Evolutionary conservation across 306 rosid genomes (phyloP).

Genomic region (Dryas alaskensis): DNA sequence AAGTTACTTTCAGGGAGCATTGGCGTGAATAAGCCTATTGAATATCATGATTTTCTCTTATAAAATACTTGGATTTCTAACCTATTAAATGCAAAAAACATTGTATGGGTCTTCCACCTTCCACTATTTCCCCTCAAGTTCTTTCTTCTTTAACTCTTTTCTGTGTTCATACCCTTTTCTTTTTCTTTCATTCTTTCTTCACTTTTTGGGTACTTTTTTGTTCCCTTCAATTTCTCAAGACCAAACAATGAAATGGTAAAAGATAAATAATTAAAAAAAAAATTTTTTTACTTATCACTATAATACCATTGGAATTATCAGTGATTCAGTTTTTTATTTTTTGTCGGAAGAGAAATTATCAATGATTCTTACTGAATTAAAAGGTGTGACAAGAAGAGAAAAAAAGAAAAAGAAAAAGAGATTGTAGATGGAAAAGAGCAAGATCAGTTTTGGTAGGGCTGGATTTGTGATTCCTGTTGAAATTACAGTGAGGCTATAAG

Average conservation of each 20-base stretch:
- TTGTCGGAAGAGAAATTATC: too few relatives aligned
- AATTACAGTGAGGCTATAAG: not conserved
- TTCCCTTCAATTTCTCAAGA: not conserved
- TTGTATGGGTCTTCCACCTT: not conserved
- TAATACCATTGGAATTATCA: not conserved
- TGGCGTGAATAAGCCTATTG: too few relatives aligned
- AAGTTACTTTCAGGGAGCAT: too few relatives aligned
- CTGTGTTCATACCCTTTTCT: not conserved
- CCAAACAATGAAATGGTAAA: not conserved
- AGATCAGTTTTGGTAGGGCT: not conserved
- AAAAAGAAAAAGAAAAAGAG: not conserved
- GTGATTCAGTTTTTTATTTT: not conserved
- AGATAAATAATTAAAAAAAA: not conserved
- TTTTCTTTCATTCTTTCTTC: not conserved
- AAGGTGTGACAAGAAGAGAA: not conserved
- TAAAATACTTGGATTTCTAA: not conserved
- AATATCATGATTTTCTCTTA: not conserved
- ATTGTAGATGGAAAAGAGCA: not conserved
- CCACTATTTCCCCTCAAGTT: not conserved
- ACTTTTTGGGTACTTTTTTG: not conserved
- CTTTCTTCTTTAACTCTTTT: not conserved
- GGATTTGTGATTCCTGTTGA: not conserved
- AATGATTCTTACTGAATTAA: not conserved
- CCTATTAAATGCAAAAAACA: not conserved
- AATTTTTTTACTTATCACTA: not conserved